A percentile compares a stretch with the other conserved stretches of the same genome.
Conservation (phyloP, 2,329 filamentous ascomycete species). For the Graphium sp. region DNA sequence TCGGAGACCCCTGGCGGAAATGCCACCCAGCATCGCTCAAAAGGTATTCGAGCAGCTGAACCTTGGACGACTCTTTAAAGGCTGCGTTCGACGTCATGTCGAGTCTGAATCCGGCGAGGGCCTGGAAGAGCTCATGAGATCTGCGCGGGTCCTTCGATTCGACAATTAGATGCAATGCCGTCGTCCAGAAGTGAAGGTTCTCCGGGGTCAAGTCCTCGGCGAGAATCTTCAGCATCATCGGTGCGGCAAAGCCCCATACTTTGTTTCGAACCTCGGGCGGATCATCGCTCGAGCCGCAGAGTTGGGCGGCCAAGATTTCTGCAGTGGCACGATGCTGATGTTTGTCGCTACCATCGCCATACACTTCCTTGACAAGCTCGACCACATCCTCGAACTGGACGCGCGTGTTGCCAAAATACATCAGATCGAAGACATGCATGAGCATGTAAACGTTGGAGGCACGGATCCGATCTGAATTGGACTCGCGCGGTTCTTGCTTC, state of each 20-base stretch:
- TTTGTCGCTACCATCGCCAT: constrained; percentile 87
- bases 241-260: constrained; percentile 82
- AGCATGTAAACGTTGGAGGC: constrained; percentile 78
- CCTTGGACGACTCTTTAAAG: constrained; percentile 97
- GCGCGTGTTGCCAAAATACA: constrained; percentile 61
- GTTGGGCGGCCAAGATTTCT: constrained; percentile 76
- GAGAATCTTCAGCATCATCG: constrained; percentile 72
- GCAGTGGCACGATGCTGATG: constrained; percentile 93
- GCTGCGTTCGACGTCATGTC: constrained; percentile 93
- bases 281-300: constrained; percentile 67
- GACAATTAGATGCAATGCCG: constrained; percentile 76
- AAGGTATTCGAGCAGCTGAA: constrained; percentile 75
- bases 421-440: constrained; percentile 78
- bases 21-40: constrained; percentile 90
- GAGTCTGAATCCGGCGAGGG: constrained; percentile 68
- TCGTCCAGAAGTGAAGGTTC: constrained; percentile 88
- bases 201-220: constrained; percentile 88
- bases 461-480: constrained; percentile 68
- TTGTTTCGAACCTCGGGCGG: constrained; percentile 54
- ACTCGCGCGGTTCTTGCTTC: constrained; percentile 87
- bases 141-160: constrained; percentile 82
- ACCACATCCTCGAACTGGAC: constrained; percentile 80
- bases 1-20: constrained; percentile 77
- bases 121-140: constrained; percentile 70
- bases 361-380: constrained; percentile 59